Evolutionary conservation across 805 yeast genomes (phyloP).

Genomic region (Komagataella pastoris): DNA sequence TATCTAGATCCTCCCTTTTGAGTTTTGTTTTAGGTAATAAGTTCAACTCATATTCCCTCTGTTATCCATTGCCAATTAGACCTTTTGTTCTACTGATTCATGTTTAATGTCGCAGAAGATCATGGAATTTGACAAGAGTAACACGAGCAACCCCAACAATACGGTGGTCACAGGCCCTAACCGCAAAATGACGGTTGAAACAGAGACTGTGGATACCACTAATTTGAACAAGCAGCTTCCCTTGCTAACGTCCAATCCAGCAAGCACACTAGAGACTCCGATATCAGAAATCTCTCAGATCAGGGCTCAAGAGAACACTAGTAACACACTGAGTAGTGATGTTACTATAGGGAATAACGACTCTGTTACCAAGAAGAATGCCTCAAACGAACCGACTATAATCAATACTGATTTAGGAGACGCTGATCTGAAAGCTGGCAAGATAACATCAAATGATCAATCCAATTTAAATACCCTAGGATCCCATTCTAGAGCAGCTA

Average conservation of each 20-base stretch:
- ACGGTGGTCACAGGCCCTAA: neutral
- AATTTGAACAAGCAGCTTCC: neutral
- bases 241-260: neutral
- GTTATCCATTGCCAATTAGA: neutral
- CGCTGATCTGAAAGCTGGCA: neutral
- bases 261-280: neutral
- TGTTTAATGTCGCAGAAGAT: neutral
- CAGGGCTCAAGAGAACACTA: conserved; percentile 3
- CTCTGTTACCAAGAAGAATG: neutral
- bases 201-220: conserved; percentile 43
- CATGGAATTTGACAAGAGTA: neutral
- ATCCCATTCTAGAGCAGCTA: conserved; percentile 68
- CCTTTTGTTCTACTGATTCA: neutral
- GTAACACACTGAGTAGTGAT: conserved; percentile 13
- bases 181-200: conserved; percentile 36
- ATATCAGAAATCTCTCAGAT: conserved; percentile 1
- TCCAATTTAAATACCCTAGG: neutral
- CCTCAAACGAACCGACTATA: neutral
- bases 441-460: neutral
- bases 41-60: neutral
- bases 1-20: neutral
- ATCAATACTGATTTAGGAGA: neutral
- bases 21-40: neutral
- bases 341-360: neutral
- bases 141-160: neutral